These are phyloP conservation scores for Ambrosia trifida DNA, from an alignment of 129 eudicot species.

Conservation along the genomic window DNA sequence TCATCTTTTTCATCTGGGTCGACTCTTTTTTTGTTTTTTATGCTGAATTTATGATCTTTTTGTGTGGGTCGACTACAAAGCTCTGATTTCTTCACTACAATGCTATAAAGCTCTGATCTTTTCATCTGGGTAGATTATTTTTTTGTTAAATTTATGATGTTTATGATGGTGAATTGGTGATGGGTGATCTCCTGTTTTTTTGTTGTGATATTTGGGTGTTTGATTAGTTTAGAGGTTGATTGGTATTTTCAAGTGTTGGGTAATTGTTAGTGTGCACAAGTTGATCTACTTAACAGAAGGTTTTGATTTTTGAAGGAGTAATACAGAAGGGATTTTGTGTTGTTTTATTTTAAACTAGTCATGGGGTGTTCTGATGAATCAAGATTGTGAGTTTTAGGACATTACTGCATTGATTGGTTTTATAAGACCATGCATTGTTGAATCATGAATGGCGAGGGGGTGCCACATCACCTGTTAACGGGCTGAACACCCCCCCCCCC, in stretches of 20 bases:
- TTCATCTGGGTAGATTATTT: neutral
- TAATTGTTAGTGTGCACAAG: neutral
- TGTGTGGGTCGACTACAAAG: too few species aligned
- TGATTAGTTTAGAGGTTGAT: constrained; percentile 10
- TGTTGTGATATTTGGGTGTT: neutral
- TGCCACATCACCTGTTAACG: too few species aligned
- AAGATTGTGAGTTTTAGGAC: constrained; percentile 3
- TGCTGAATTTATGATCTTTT: neutral
- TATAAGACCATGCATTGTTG: too few species aligned
- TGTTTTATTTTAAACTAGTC: neutral
- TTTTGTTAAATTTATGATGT: neutral
- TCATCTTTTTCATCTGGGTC: neutral
- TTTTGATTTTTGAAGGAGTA: neutral
- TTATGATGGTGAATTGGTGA: neutral
- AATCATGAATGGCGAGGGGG: too few species aligned
- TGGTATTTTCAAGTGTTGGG: constrained; percentile 6
- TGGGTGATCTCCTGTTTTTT: constrained; percentile 1
- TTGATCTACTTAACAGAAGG: neutral
- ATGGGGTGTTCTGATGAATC: neutral
- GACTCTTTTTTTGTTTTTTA: neutral
- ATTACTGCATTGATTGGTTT: too few species aligned
- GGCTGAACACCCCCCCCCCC: too few species aligned
- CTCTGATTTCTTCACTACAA: too few species aligned
- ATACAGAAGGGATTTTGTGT: neutral
- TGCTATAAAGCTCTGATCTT: too few species aligned